Base-by-base conservation (phyloP, 441 rosid species). In the Pelargonium citronellum region DNA sequence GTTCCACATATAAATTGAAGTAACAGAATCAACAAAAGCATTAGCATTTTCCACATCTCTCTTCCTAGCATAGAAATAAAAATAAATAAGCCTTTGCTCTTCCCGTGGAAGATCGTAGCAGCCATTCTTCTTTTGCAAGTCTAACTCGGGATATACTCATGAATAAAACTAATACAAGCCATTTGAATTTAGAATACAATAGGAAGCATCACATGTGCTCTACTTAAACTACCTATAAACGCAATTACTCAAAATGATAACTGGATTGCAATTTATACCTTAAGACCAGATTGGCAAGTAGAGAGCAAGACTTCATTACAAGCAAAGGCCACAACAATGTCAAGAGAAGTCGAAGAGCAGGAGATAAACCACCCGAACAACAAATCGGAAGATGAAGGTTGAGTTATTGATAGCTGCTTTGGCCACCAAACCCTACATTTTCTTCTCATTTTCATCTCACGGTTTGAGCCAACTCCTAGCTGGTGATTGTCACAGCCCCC, bases 381-480 rank as follows among this genome's bases (percentile, higher is more conserved):
- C 67, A 85, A 73, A 70, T 65, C 34, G 13, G 27, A 57, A 19
- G 63, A 57, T 16, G 78, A 57, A 13, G 80, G 81, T 61, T 77
- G 81, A 16, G 55, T 61, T 34, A 76, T 73, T 4, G 79, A 70
- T 12, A 82, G 79, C 69, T 73, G 76, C 77, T 85, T 69, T 10
- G 99, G 97, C 87, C 97, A 85, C 99, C 99, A 95, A 79, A 91
- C 84, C 77, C 96, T 82, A 81, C 90, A 88, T 63, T 87, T 84
- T 71, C 79, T 86, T 83, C 82, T 81, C 97, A 89, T 87, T 78
- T 58, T 80, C 81, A 79, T 62, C 69, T 73, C 83, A 30, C 15
- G 47, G 20, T 30, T n/a, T 41, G 51, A 66, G 47, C 27, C 19
- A 41, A 66, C 39, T 41, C 55, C 57, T 66, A 12, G 27, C 43